Conservation (phyloP, 768 basidiomycete genomes). For the Pulveroboletus frians region DNA sequence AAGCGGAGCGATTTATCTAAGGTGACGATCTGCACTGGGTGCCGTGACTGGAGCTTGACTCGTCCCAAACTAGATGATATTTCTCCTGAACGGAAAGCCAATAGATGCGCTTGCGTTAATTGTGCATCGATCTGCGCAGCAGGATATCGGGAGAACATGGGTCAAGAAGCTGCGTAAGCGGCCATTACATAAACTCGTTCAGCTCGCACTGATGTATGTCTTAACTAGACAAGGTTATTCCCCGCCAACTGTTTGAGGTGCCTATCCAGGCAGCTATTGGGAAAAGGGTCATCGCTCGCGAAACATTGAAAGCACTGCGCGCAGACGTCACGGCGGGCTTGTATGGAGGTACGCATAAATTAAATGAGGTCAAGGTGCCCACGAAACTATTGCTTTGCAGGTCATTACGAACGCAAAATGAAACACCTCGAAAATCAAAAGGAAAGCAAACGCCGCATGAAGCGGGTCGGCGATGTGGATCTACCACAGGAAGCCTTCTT, state of each 20-base stretch:
- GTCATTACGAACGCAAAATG: constrained; percentile 91
- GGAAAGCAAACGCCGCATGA: constrained; percentile 86
- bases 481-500: constrained; percentile 97
- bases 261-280: constrained; percentile 94
- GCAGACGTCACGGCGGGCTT: constrained; percentile 93
- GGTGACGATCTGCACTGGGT: constrained; percentile 37
- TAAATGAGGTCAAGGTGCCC: background rate
- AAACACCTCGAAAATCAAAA: constrained; percentile 88
- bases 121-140: constrained; percentile 77
- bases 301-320: constrained; percentile 78
- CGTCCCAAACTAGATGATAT: constrained; percentile 61
- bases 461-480: constrained; percentile 80
- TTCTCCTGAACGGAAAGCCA: constrained; percentile 82
- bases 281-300: constrained; percentile 80
- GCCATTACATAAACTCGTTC: background rate
- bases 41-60: background rate
- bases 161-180: constrained; percentile 84
- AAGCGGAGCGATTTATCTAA: constrained; percentile 74
- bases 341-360: constrained; percentile 63
- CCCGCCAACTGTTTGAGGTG: constrained; percentile 88
- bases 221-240: constrained; percentile 77
- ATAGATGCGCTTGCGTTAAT: constrained; percentile 93
- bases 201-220: background rate
- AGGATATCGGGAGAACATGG: constrained; percentile 75
- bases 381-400: constrained; percentile 28